Conservation (phyloP, 768 basidiomycete species). For the Polyporus arcularius region DNA sequence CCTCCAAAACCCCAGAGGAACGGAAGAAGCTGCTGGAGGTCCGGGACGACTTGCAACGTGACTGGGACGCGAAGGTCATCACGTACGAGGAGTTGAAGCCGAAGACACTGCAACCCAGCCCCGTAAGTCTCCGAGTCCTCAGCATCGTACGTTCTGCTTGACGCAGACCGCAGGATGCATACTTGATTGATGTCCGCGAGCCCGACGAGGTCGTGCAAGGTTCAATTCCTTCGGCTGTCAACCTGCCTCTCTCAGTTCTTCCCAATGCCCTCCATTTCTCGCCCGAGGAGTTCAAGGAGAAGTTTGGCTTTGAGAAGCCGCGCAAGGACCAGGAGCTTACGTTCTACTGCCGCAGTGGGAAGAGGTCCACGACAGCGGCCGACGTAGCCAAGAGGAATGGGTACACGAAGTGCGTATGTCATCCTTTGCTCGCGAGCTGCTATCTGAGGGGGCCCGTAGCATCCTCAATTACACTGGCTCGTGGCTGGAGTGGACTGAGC, state of each 20-base stretch:
- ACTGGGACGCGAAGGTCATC: constrained; percentile 77
- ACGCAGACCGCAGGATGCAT: constrained; percentile 52
- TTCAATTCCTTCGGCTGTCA: constrained; percentile 89
- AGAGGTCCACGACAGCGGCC: constrained; percentile 76
- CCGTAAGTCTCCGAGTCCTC: constrained; percentile 41
- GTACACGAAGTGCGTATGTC: constrained; percentile 67
- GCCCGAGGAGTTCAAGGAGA: constrained; percentile 56
- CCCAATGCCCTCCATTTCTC: constrained; percentile 61
- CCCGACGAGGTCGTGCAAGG: constrained; percentile 90
- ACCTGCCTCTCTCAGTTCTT: constrained; percentile 83
- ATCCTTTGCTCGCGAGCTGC: background rate
- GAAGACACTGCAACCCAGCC: constrained; percentile 72
- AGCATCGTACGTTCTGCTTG: background rate
- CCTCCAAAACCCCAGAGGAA: constrained; percentile 1
- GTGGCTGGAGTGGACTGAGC: constrained; percentile 54
- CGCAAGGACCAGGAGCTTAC: constrained; percentile 69
- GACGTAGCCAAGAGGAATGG: constrained; percentile 84
- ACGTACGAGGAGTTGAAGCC: constrained; percentile 83
- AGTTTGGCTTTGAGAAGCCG: constrained; percentile 78
- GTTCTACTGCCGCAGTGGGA: constrained; percentile 91
- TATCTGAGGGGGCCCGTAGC: constrained; percentile 22
- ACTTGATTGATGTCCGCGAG: constrained; percentile 90
- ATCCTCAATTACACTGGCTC: constrained; percentile 53
- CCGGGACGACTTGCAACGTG: constrained; percentile 49
- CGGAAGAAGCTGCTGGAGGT: constrained; percentile 35